phyloP scores from a whole-genome alignment of 2,329 filamentous ascomycete genomes.

The Scedosporium minutisporum region DNA sequence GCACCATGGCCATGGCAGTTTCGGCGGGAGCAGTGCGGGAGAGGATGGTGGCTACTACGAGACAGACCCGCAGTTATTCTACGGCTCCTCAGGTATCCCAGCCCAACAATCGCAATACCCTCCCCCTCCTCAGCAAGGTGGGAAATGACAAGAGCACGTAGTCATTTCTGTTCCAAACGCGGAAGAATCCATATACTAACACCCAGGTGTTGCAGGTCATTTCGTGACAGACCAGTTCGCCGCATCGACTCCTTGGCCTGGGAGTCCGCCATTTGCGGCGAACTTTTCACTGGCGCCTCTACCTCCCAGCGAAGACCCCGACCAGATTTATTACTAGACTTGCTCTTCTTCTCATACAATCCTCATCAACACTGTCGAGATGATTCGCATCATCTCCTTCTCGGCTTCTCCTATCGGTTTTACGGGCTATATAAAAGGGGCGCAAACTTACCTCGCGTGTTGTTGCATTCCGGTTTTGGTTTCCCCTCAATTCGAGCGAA shows the following conservation, averaged over 20 bases:
- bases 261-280: constrained; percentile 1
- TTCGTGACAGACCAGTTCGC: constrained; percentile 4
- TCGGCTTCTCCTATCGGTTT: too few species aligned
- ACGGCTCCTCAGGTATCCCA: constrained; percentile 4
- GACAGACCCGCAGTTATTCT: constrained; percentile 2
- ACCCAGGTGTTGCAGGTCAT: not conserved
- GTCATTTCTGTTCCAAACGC: not conserved
- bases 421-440: too few species aligned
- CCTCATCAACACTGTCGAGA: not conserved
- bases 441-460: too few species aligned
- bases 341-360: not conserved
- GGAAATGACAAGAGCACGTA: constrained; percentile 7
- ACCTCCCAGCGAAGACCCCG: not conserved
- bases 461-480: too few species aligned
- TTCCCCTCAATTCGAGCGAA: too few species aligned
- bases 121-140: constrained; percentile 2
- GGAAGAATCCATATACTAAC: not conserved
- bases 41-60: constrained; percentile 6
- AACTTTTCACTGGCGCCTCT: not conserved
- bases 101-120: constrained; percentile 2
- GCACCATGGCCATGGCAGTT: not conserved
- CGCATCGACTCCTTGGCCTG: constrained; percentile 1
- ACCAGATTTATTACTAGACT: constrained; percentile 1
- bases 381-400: not conserved
- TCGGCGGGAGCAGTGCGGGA: constrained; percentile 4